Percentiles rank a stretch among this genome's conserved stretches.
phyloP scores from a whole-genome alignment of 169 alveolate species.

The Plasmodium berghei region DNA sequence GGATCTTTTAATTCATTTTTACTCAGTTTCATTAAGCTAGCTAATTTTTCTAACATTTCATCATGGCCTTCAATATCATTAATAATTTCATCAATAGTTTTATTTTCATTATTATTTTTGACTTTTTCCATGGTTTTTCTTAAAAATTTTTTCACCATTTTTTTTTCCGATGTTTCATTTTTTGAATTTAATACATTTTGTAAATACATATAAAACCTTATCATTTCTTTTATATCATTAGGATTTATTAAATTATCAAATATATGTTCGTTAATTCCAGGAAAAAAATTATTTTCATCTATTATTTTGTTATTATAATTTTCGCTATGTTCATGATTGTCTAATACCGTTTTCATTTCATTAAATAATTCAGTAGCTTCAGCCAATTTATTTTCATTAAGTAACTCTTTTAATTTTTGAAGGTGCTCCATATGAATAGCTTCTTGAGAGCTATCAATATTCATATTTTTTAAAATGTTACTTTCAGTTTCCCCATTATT shows the following conservation, averaged over 20 bases:
- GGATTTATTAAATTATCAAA: conserved; percentile 62
- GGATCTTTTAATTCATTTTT: conserved; percentile 49
- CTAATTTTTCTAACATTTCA: conserved; percentile 72
- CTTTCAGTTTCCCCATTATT: conserved; percentile 4
- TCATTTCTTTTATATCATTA: conserved; percentile 65
- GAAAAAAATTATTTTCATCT: conserved; percentile 6
- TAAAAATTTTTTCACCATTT: conserved; percentile 70
- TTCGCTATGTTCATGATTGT: background rate
- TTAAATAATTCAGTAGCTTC: conserved; percentile 50
- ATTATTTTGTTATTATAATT: conserved; percentile 5
- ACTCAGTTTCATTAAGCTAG: conserved; percentile 36
- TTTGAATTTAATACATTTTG: conserved; percentile 58
- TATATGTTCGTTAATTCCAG: background rate
- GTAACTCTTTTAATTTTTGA: conserved; percentile 48
- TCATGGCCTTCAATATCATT: conserved; percentile 72
- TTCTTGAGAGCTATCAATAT: background rate
- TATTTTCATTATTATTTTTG: conserved; percentile 57
- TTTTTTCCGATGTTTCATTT: conserved; percentile 69
- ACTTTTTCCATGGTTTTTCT: conserved; percentile 75
- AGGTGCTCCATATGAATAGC: background rate
- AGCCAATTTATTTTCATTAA: conserved; percentile 33
- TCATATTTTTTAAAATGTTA: conserved; percentile 7
- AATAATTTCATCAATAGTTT: conserved; percentile 65
- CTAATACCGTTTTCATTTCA: conserved; percentile 13
- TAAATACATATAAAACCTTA: conserved; percentile 69